phyloP scores from a whole-genome alignment of 177 flowering plant genomes.

The Telopea speciosissima region DNA sequence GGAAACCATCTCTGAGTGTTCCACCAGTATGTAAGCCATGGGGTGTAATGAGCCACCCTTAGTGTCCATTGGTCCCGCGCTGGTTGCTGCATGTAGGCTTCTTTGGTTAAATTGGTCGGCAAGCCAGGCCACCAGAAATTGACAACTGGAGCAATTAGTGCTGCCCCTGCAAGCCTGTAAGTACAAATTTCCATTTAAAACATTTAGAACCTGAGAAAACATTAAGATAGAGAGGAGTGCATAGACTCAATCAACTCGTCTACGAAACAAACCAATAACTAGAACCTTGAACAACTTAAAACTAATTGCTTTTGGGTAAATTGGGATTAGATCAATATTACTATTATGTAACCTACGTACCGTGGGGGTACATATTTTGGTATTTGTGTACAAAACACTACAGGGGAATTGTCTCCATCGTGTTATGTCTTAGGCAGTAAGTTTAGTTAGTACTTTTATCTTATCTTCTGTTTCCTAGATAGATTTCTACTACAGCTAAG shows the following conservation, averaged over 20 bases:
- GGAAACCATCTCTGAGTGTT: slow-evolving; percentile 63
- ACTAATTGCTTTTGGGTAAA: too few species aligned
- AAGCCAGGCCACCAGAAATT: slow-evolving; percentile 70
- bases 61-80: slow-evolving; percentile 48
- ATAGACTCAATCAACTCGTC: background rate
- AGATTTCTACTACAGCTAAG: too few species aligned
- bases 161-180: slow-evolving; percentile 60
- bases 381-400: too few species aligned
- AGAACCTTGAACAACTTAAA: too few species aligned
- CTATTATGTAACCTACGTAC: too few species aligned
- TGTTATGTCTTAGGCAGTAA: too few species aligned
- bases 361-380: too few species aligned
- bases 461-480: too few species aligned
- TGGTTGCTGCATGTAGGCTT: slow-evolving; percentile 33
- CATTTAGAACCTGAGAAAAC: too few species aligned
- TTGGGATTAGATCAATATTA: too few species aligned
- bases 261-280: background rate
- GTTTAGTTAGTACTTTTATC: too few species aligned
- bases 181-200: background rate
- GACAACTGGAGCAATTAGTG: slow-evolving; percentile 51
- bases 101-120: slow-evolving; percentile 47
- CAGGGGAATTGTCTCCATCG: too few species aligned
- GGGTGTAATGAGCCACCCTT: slow-evolving; percentile 52
- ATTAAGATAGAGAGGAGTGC: background rate
- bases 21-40: slow-evolving; percentile 80